A percentile compares a stretch with the other conserved stretches of the same genome.
Evolutionary conservation across 2,329 filamentous ascomycete species (phyloP).

Genomic region (Penicillium sp.): DNA sequence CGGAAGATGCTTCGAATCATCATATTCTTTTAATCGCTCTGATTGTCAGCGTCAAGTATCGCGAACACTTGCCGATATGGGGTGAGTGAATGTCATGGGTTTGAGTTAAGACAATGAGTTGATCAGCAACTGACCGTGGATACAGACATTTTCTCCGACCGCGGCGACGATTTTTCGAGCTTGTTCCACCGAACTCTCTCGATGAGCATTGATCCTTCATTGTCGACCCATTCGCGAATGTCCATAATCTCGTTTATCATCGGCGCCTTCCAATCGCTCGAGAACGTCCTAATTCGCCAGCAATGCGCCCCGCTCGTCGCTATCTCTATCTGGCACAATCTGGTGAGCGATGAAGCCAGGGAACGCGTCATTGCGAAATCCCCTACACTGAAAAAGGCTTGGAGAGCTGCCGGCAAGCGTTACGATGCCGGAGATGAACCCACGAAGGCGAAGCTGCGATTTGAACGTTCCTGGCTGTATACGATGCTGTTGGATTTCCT

Average conservation of each 20-base stretch:
- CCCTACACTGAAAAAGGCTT: conserved; percentile 78
- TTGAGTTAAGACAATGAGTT: neutral
- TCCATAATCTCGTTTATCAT: conserved; percentile 90
- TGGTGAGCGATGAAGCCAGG: conserved; percentile 72
- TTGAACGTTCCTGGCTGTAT: conserved; percentile 93
- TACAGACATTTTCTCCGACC: conserved; percentile 70
- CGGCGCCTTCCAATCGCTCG: conserved; percentile 87
- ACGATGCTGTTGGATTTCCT: conserved; percentile 81
- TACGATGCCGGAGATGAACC: conserved; percentile 82
- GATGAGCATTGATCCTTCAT: conserved; percentile 71
- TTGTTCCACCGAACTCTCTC: conserved; percentile 88
- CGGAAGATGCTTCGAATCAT: conserved; percentile 82
- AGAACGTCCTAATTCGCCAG: conserved; percentile 83
- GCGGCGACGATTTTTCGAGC: conserved; percentile 77
- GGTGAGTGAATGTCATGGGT: conserved; percentile 49
- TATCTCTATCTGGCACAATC: conserved; percentile 92
- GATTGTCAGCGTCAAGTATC: conserved; percentile 82
- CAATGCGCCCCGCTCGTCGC: conserved; percentile 95
- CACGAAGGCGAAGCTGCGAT: conserved; percentile 74
- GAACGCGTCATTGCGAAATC: conserved; percentile 71
- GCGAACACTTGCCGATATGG: conserved; percentile 87
- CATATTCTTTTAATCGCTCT: conserved; percentile 85
- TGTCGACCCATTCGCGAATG: conserved; percentile 67
- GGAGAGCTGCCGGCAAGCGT: conserved; percentile 81
- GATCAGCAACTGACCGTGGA: conserved; percentile 32